phyloP scores from a whole-genome alignment of 805 yeast species.

The Nakazawaea peltata region DNA sequence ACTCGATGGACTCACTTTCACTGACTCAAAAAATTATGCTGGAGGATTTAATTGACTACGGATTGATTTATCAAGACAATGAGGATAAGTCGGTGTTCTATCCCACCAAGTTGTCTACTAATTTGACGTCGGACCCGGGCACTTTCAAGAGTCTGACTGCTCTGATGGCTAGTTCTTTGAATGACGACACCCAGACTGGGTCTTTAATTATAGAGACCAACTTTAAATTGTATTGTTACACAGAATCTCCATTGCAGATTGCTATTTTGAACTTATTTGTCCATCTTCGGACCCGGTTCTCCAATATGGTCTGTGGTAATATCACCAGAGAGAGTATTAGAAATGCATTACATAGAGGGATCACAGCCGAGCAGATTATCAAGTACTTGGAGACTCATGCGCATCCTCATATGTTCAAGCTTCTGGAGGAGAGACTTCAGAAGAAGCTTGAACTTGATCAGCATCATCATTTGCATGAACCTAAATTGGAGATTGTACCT shows the following conservation, averaged over 20 bases:
- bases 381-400: constrained; percentile 87
- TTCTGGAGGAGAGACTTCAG: constrained; percentile 61
- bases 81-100: constrained; percentile 44
- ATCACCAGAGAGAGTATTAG: constrained; percentile 89
- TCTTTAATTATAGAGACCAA: constrained; percentile 88
- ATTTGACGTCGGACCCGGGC: constrained; percentile 77
- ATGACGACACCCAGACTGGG: constrained; percentile 36
- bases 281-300: constrained; percentile 74
- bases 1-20: constrained; percentile 60
- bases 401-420: constrained; percentile 79
- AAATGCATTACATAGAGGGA: constrained; percentile 77
- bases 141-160: constrained; percentile 33
- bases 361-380: constrained; percentile 91
- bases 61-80: constrained; percentile 55
- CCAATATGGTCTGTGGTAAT: constrained; percentile 90
- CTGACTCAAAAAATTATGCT: constrained; percentile 81
- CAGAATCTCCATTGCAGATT: constrained; percentile 89
- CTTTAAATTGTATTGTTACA: constrained; percentile 86
- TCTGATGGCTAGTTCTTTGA: constrained; percentile 63
- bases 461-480: constrained; percentile 30
- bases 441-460: constrained; percentile 61
- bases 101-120: constrained; percentile 87
- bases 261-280: constrained; percentile 88
- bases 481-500: constrained; percentile 58
- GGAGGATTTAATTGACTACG: constrained; percentile 86